These are phyloP conservation scores for Neonectria punicea DNA, from an alignment of 2,329 filamentous ascomycete species.

Conservation along the genomic window DNA sequence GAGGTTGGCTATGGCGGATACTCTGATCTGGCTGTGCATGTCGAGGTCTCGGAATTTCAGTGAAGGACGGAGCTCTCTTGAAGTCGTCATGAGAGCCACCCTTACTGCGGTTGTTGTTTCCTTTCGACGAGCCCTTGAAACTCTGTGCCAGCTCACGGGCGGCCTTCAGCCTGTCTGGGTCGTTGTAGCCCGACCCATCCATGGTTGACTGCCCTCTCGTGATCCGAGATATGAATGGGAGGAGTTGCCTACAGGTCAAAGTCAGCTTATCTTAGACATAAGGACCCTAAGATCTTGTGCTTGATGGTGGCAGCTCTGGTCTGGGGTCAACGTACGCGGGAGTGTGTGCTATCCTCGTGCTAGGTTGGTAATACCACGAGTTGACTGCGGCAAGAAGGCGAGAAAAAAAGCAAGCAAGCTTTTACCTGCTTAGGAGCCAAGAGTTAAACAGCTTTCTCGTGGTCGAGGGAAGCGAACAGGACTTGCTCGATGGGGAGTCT, in stretches of 20 bases:
- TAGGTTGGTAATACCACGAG: background rate
- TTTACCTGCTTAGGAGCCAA: background rate
- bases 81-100: background rate
- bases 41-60: background rate
- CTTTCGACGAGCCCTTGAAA: slow-evolving; percentile 36
- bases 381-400: background rate
- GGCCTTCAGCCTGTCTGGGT: slow-evolving; percentile 41
- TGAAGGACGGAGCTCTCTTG: background rate
- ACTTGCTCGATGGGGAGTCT: background rate
- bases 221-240: background rate
- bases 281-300: background rate
- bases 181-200: slow-evolving; percentile 34
- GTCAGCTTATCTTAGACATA: background rate
- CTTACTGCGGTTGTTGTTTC: background rate
- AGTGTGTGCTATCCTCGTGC: background rate
- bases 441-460: background rate
- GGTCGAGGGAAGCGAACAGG: background rate
- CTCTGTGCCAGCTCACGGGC: slow-evolving; percentile 41
- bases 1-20: background rate
- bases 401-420: background rate
- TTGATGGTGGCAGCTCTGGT: background rate
- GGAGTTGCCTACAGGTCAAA: too few relatives aligned
- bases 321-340: background rate
- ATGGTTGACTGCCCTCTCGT: background rate
- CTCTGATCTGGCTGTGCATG: background rate